Base-by-base conservation (phyloP, 169 alveolate species). In the Cryptosporidium muris region DNA sequence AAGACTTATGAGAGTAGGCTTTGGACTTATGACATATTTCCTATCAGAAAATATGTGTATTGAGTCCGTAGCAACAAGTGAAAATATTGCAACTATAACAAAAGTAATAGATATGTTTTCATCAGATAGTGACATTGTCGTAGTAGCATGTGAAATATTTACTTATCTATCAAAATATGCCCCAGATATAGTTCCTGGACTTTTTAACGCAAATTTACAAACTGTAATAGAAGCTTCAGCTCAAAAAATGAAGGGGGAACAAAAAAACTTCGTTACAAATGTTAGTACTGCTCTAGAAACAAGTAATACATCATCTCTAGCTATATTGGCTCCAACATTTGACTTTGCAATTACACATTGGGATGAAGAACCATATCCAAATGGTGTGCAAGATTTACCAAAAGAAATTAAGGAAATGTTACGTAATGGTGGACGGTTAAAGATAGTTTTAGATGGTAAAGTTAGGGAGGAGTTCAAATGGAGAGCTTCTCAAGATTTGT, bases 341-440 rank as follows among this genome's bases (percentile, higher is more conserved):
- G 91, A 91, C 88, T 93, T 95, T 66, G 92, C 65, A 4, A 88
- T 94, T 42, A 91, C 96, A 40, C 96, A 92, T 65, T 95, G 96
- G 96, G 94, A 93, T 81, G 95, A 92, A 37, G 98, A 95, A 51
- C 97, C 98, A 8, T 95, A 95, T 64, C 96, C 97, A 34, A 93
- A 95, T 81, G 98, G 98, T 51, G 96, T 93, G 12, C 98, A 95
- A 74, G 98, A 95, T 53, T 80, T 95, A 48, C 94, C 97, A 7
- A 92, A 93, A 37, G 88, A 89, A 56, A 90, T 91, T 48, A 94
- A 94, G 82, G 96, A 93, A 40, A 80, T 94, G 14, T 90, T 95
- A 47, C 92, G 98, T 42, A 92, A 92, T 58, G 98, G 98, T 14
- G 96, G 95, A 2, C 56, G 74, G 47, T 81, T 80, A 51, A 92